Conservation (phyloP, 2,329 filamentous ascomycete species). For the Thelonectria rubi region DNA sequence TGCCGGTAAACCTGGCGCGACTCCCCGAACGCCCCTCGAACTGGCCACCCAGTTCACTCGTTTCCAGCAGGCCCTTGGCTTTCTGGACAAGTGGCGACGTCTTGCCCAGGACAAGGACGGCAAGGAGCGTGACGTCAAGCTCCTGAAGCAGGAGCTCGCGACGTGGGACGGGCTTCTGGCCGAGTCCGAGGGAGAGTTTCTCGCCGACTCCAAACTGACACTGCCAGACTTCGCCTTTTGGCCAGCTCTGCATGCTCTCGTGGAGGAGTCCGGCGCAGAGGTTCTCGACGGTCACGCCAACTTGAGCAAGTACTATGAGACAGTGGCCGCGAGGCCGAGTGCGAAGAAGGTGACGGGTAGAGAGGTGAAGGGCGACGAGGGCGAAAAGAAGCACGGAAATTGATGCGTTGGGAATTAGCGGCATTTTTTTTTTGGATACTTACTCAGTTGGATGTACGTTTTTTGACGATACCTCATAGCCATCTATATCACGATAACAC, state of each 20-base stretch:
- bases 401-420: neutral
- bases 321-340: conserved; percentile 36
- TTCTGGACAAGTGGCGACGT: conserved; percentile 51
- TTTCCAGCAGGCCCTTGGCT: conserved; percentile 51
- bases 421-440: neutral
- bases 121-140: conserved; percentile 29
- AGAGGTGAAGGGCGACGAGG: neutral
- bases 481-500: conserved; percentile 1
- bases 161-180: conserved; percentile 53
- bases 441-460: neutral
- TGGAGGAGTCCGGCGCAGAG: conserved; percentile 46
- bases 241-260: conserved; percentile 62
- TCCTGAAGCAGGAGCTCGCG: conserved; percentile 47
- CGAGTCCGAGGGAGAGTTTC: conserved; percentile 50
- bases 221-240: conserved; percentile 67
- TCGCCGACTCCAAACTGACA: conserved; percentile 53
- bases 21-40: conserved; percentile 38
- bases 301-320: conserved; percentile 52
- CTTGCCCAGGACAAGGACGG: conserved; percentile 15
- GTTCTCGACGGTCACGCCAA: conserved; percentile 43
- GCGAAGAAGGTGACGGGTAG: conserved; percentile 37
- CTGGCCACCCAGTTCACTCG: conserved; percentile 51
- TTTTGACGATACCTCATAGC: conserved; percentile 9
- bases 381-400: neutral
- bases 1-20: conserved; percentile 38